phyloP scores from a whole-genome alignment of 768 basidiomycete species.

The Pleurotus ostreatus region DNA sequence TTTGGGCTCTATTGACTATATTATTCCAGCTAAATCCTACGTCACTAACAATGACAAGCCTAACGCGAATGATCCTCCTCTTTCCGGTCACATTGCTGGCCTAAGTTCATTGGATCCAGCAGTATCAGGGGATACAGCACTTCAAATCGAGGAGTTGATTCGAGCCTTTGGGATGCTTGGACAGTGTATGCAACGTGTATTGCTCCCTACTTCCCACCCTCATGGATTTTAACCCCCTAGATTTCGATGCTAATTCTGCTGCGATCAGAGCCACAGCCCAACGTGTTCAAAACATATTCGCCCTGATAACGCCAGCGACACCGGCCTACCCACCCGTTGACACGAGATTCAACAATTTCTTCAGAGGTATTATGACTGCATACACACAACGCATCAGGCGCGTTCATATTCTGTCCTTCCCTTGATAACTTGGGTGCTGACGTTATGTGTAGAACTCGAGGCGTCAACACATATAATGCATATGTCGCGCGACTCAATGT shows the following conservation, averaged over 20 bases:
- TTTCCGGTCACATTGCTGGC: not conserved
- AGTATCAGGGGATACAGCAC: not conserved
- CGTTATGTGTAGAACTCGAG: not conserved
- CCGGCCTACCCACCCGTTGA: not conserved
- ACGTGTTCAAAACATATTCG: not conserved
- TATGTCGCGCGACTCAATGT: not conserved
- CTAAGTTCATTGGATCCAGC: not conserved
- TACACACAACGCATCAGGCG: not conserved
- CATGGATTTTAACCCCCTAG: not conserved
- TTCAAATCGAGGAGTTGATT: not conserved
- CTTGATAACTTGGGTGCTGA: not conserved
- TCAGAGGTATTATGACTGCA: not conserved
- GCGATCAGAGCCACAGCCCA: not conserved
- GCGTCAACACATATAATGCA: not conserved
- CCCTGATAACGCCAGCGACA: not conserved
- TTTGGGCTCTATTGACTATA: no score
- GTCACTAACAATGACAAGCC: constrained; percentile 1
- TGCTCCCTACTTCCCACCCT: not conserved
- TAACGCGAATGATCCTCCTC: not conserved
- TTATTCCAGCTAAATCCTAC: not conserved
- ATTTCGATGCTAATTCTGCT: not conserved
- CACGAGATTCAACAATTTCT: constrained; percentile 1
- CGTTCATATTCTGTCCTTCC: not conserved
- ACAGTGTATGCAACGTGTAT: not conserved
- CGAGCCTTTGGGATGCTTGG: constrained; percentile 1